Conservation (phyloP, 2,329 filamentous ascomycete genomes). For the Colletotrichum cordylinicola region DNA sequence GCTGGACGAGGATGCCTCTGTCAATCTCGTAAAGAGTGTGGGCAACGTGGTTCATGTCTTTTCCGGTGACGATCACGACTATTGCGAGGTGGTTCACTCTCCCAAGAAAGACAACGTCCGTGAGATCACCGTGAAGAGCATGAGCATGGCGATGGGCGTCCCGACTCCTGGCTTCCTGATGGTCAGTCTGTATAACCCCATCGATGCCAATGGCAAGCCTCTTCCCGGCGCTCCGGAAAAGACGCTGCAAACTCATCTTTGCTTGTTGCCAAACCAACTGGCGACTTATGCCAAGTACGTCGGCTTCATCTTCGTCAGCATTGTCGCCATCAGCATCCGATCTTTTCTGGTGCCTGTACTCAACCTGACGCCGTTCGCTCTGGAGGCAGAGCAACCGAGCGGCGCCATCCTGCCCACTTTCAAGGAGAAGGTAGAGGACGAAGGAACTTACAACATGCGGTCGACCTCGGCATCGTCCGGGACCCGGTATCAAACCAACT, state of each 20-base stretch:
- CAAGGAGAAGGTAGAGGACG: conserved; percentile 60
- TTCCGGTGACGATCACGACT: conserved; percentile 97
- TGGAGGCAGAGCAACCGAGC: conserved; percentile 43
- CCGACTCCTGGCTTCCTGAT: conserved; percentile 86
- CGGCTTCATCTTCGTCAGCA: conserved; percentile 60
- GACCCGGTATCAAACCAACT: conserved; percentile 35
- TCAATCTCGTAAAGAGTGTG: conserved; percentile 76
- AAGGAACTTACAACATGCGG: conserved; percentile 35
- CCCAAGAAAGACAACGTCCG: conserved; percentile 67
- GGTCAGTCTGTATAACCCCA: conserved; percentile 90
- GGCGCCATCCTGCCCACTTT: conserved; percentile 49
- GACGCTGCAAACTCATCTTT: conserved; percentile 89
- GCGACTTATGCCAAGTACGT: conserved; percentile 83
- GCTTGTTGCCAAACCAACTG: conserved; percentile 87
- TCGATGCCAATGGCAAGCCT: conserved; percentile 65
- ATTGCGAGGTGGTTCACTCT: conserved; percentile 87
- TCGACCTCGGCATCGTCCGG: conserved; percentile 37
- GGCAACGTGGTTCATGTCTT: conserved; percentile 88
- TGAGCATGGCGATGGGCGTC: conserved; percentile 97
- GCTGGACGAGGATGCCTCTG: conserved; percentile 77
- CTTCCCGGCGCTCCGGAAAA: conserved; percentile 45
- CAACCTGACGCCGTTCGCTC: conserved; percentile 58
- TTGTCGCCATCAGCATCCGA: conserved; percentile 56
- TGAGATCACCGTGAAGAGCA: conserved; percentile 95
- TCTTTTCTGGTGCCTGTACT: conserved; percentile 64